Evolutionary conservation across 345 rosid species (phyloP), one percentile per base, ranked within the genome.

Genomic region (Trapa incisa): DNA sequence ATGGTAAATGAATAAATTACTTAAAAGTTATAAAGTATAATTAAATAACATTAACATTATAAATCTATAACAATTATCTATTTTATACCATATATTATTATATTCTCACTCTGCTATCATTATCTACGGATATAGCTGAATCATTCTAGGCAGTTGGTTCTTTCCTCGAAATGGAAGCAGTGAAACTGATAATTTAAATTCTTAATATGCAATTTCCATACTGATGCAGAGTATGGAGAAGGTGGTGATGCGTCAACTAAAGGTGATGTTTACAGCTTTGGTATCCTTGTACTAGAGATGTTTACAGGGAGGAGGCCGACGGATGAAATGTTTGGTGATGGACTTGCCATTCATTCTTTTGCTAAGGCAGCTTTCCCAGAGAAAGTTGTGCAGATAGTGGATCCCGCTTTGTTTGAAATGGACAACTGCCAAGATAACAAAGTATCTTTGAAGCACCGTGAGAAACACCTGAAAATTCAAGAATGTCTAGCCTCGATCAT

Each of bases 201-300:
- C 48, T 45, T 11, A 0, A 45, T 6, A 7, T 45, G 48, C 48
- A 45, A 45, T 45, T 54, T 8, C 29, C 29, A 22, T 22, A n/a
- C 29, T 54, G 32, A 35, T 60, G 11, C 41, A 66, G 70, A 72
- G 13, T 72, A 74, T 43, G 81, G 76, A 2, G 47, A 68, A 66
- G 71, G 72, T 48, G 66, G 74, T 60, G 60, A 61, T 33, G 67
- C 52, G 11, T 63, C 79, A 5, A 66, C 65, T 7, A 2, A 52
- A 9, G 73, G 79, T n/a, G 77, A 73, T 65, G 58, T 68, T 3
- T 70, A 75, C 48, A 68, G 79, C 52, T 75, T 58, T 12, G 71
- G 82, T 2, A 75, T 75, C 11, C 50, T 72, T 1, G 14, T 47
- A 15, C 58, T 74, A n/a, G 76, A 78, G 70, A 78, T 78, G 69